These are phyloP conservation scores for Penicillium roqueforti DNA, from an alignment of 495 filamentous ascomycete genomes.

Conservation along the genomic window DNA sequence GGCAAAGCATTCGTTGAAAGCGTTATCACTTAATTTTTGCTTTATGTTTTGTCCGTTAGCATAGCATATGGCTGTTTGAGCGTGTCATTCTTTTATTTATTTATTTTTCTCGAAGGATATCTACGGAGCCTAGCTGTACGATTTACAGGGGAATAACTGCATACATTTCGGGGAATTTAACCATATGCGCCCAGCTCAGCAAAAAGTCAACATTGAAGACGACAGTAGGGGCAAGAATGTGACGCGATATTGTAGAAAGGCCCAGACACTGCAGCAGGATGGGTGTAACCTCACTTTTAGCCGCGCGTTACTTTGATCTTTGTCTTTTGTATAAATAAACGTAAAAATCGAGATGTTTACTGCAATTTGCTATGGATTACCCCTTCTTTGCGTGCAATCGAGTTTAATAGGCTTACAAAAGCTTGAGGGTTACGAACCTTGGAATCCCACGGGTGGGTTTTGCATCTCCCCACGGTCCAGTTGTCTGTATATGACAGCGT, in stretches of 20 bases:
- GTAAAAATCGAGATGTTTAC: background rate
- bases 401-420: background rate
- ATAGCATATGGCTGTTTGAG: conserved; percentile 22
- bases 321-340: background rate
- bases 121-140: conserved; percentile 26
- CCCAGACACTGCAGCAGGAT: conserved; percentile 3
- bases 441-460: conserved; percentile 10
- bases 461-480: conserved; percentile 18
- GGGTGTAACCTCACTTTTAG: conserved; percentile 4
- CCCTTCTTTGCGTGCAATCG: background rate
- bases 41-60: background rate
- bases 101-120: conserved; percentile 15
- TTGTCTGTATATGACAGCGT: conserved; percentile 22
- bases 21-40: background rate
- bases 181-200: too few relatives aligned
- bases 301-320: conserved; percentile 1
- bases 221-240: conserved; percentile 8
- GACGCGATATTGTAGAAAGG: conserved; percentile 1
- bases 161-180: background rate
- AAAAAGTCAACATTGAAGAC: background rate
- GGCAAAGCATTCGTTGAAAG: conserved; percentile 61
- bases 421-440: background rate
- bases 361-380: background rate
- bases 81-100: conserved; percentile 8
- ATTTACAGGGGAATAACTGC: conserved; percentile 4